phyloP scores from a whole-genome alignment of 768 basidiomycete species.

The Kwoniella bestiolae region DNA sequence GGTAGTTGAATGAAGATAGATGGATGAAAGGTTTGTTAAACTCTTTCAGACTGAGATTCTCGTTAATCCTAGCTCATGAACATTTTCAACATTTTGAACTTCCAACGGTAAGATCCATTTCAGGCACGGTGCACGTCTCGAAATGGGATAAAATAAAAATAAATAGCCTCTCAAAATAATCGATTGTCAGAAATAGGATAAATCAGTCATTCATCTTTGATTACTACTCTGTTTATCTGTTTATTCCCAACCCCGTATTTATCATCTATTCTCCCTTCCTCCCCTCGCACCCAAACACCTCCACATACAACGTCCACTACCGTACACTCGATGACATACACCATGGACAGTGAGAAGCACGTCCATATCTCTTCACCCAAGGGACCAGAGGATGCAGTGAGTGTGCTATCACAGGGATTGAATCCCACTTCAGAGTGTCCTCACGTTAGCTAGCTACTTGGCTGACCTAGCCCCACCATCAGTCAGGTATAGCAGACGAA shows the following conservation, averaged over 20 bases:
- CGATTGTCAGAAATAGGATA: background rate
- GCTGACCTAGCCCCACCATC: background rate
- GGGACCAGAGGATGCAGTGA: conserved; percentile 39
- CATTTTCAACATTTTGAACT: conserved; percentile 1
- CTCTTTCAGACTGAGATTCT: too few species aligned
- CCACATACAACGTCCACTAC: conserved; percentile 28
- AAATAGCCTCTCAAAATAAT: conserved; percentile 3
- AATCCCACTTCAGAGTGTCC: background rate
- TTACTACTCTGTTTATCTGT: background rate
- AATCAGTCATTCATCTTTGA: conserved; percentile 15
- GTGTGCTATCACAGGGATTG: background rate
- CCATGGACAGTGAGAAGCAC: conserved; percentile 23
- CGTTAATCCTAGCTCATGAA: background rate
- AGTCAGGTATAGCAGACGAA: conserved; percentile 44
- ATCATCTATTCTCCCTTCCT: conserved; percentile 13
- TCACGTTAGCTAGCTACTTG: background rate
- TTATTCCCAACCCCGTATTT: conserved; percentile 14
- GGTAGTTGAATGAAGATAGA: background rate
- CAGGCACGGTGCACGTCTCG: conserved; percentile 7
- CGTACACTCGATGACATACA: background rate
- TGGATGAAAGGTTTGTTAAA: too few species aligned
- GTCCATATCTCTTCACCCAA: conserved; percentile 18
- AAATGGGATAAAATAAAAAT: conserved; percentile 18
- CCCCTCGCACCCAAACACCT: conserved; percentile 9
- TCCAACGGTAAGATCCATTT: conserved; percentile 12